Percentiles rank a stretch among this genome's conserved stretches.
Conservation (phyloP, 2,329 filamentous ascomycete species). For the Knufia fluminis region DNA sequence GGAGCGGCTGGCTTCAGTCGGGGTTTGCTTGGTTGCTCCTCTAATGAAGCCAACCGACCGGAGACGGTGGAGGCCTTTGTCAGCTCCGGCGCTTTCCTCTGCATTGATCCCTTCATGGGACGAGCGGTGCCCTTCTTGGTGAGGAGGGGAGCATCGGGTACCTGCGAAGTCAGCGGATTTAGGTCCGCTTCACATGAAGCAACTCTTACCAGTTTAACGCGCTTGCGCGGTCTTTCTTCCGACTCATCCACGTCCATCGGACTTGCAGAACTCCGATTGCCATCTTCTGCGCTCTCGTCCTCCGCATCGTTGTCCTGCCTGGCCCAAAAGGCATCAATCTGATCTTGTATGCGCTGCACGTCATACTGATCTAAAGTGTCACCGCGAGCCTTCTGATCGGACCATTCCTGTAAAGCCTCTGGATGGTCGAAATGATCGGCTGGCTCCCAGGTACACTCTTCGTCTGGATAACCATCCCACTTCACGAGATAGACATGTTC, state of each 20-base stretch:
- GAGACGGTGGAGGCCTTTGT: background rate
- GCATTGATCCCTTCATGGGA: background rate
- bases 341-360: slow-evolving; percentile 12
- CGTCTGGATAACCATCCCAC: slow-evolving; percentile 52
- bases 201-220: background rate
- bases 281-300: background rate
- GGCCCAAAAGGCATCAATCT: slow-evolving; percentile 13
- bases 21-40: background rate
- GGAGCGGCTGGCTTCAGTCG: background rate
- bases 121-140: background rate
- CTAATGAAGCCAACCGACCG: too few species aligned
- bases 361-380: slow-evolving; percentile 15
- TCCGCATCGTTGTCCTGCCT: slow-evolving; percentile 2
- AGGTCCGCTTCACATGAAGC: too few species aligned
- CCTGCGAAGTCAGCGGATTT: too few species aligned
- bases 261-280: background rate
- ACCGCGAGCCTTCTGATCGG: slow-evolving; percentile 27
- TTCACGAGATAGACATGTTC: slow-evolving; percentile 48
- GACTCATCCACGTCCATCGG: background rate
- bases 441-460: slow-evolving; percentile 50
- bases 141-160: slow-evolving; percentile 1
- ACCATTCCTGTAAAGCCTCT: slow-evolving; percentile 34
- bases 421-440: slow-evolving; percentile 30
- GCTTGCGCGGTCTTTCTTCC: background rate
- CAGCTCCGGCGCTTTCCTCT: background rate